phyloP scores from a whole-genome alignment of 2,329 filamentous ascomycete species.

The Calonectria leucothoes region DNA sequence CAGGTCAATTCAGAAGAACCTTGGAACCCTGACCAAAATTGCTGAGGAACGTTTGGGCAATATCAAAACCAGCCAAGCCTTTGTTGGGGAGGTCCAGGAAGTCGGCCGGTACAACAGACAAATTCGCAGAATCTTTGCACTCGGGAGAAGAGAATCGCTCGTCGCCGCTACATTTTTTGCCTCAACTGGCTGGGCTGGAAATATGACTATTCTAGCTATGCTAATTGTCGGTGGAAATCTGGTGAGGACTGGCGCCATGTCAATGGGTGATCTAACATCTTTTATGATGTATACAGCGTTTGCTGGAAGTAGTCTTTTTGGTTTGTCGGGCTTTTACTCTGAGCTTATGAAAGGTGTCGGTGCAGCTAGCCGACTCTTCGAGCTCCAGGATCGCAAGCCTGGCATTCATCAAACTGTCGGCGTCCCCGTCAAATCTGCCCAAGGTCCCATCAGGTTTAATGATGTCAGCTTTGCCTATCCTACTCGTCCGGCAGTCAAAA shows the following conservation, averaged over 20 bases:
- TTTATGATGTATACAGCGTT: slow-evolving; percentile 99
- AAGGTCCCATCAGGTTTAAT: slow-evolving; percentile 88
- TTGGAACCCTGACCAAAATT: slow-evolving; percentile 94
- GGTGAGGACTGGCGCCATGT: slow-evolving; percentile 87
- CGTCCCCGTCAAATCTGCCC: slow-evolving; percentile 80
- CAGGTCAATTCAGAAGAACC: slow-evolving; percentile 91
- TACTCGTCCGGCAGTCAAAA: slow-evolving; percentile 88
- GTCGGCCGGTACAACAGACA: slow-evolving; percentile 92
- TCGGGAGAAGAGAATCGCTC: slow-evolving; percentile 88
- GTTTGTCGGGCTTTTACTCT: slow-evolving; percentile 94
- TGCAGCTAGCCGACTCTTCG: slow-evolving; percentile 94
- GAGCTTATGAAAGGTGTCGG: slow-evolving; percentile 99
- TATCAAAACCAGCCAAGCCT: slow-evolving; percentile 95
- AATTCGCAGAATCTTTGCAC: slow-evolving; percentile 88
- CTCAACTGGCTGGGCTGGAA: slow-evolving; percentile 90
- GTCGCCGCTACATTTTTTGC: slow-evolving; percentile 92
- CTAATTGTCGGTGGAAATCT: slow-evolving; percentile 91
- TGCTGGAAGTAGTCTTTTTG: slow-evolving; percentile 87
- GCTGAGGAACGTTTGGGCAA: slow-evolving; percentile 98
- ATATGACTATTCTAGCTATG: slow-evolving; percentile 93
- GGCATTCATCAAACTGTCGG: slow-evolving; percentile 91
- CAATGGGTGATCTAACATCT: slow-evolving; percentile 90
- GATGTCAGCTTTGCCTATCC: slow-evolving; percentile 92
- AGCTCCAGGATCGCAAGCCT: slow-evolving; percentile 90
- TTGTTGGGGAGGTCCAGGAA: slow-evolving; percentile 92